These are phyloP conservation scores for Neurospora terricola DNA, from an alignment of 495 filamentous ascomycete species.

Conservation along the genomic window DNA sequence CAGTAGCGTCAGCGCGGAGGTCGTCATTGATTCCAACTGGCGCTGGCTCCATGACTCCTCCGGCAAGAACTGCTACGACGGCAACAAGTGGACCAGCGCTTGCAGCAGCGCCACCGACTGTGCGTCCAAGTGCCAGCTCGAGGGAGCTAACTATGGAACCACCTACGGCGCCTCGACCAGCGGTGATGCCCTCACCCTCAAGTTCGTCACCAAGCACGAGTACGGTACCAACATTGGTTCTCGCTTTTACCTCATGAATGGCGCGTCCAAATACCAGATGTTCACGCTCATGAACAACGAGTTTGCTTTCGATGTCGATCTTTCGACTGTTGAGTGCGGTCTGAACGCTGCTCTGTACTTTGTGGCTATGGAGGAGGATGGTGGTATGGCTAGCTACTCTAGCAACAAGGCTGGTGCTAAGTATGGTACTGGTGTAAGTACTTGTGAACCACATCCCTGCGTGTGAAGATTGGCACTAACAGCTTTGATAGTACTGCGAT, in stretches of 20 bases:
- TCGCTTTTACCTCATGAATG: constrained; percentile 49
- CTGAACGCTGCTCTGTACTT: constrained; percentile 52
- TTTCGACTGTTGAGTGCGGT: constrained; percentile 41
- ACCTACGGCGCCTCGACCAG: constrained; percentile 40
- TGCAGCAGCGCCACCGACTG: constrained; percentile 36
- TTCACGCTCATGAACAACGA: constrained; percentile 49
- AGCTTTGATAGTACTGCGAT: constrained; percentile 39
- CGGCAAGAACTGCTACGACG: constrained; percentile 41
- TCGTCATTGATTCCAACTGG: constrained; percentile 45
- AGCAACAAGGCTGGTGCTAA: constrained; percentile 49
- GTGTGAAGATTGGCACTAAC: neutral
- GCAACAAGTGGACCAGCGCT: constrained; percentile 38
- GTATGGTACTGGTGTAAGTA: constrained; percentile 42
- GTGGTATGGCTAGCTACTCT: constrained; percentile 39
- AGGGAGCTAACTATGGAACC: constrained; percentile 37
- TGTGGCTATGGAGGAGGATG: constrained; percentile 47
- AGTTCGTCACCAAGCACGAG: constrained; percentile 49
- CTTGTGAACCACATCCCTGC: neutral
- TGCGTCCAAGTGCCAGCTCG: constrained; percentile 36
- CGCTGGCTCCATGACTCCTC: constrained; percentile 37
- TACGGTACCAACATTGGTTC: constrained; percentile 45
- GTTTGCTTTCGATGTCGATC: constrained; percentile 52
- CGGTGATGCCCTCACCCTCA: constrained; percentile 39
- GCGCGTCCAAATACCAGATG: constrained; percentile 44
- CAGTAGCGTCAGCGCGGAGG: constrained; percentile 30